Conservation (phyloP, 768 basidiomycete species). For the Nidula microcarpa region DNA sequence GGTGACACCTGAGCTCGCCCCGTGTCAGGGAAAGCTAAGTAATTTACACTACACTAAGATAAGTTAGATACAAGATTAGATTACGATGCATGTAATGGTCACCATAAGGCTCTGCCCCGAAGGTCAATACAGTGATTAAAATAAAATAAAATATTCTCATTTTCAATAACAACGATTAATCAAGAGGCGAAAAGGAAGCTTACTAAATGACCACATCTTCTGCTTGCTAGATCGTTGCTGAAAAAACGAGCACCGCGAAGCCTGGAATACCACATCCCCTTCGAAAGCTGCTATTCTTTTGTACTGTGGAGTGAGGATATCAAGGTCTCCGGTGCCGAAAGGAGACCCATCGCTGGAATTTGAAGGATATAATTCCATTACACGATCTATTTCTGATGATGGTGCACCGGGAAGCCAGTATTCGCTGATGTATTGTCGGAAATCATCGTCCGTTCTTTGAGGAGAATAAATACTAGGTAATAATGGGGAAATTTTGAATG, state of each 20-base stretch:
- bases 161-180: too few species aligned
- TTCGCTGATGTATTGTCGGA: constrained; percentile 13
- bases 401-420: constrained; percentile 16
- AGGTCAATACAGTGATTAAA: too few species aligned
- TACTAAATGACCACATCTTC: constrained; percentile 40
- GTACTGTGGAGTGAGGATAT: constrained; percentile 42
- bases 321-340: constrained; percentile 36
- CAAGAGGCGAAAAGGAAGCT: too few species aligned
- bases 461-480: not conserved
- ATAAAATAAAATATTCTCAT: too few species aligned
- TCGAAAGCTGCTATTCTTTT: constrained; percentile 48
- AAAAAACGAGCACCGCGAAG: constrained; percentile 46
- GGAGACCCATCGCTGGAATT: constrained; percentile 44
- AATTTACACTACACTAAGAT: too few species aligned
- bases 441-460: constrained; percentile 15
- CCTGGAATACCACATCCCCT: constrained; percentile 50
- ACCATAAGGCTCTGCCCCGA: too few species aligned
- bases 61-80: too few species aligned
- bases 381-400: constrained; percentile 9
- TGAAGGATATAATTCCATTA: constrained; percentile 28
- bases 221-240: constrained; percentile 33
- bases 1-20: too few species aligned
- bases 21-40: too few species aligned
- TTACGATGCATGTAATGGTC: too few species aligned
- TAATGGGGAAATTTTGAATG: not conserved